Conservation (phyloP, 352 stramenopile genomes). For the Halophytophthora polymorphica region DNA sequence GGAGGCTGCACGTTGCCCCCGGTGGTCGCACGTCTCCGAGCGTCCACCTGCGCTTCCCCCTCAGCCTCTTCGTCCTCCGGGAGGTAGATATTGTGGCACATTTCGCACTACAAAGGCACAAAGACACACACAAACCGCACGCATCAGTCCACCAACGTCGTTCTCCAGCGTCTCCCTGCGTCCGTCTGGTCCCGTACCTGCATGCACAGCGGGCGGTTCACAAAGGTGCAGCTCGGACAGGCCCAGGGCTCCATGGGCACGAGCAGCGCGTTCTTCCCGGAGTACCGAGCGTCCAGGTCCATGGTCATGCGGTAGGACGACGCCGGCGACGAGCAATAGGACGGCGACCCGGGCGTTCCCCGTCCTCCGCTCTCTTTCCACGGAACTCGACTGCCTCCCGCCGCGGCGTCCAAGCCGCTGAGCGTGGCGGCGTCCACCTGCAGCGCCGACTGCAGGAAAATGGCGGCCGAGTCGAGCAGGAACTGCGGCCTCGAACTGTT, state of each 20-base stretch:
- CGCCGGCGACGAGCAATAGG: constrained; percentile 25
- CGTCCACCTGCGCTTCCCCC: constrained; percentile 10
- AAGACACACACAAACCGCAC: constrained; percentile 7
- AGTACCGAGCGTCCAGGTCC: constrained; percentile 54
- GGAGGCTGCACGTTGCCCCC: constrained; percentile 8
- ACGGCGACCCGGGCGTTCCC: constrained; percentile 34
- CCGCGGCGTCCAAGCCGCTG: constrained; percentile 14
- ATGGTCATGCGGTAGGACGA: constrained; percentile 48
- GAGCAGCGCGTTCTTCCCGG: constrained; percentile 33
- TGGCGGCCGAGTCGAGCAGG: constrained; percentile 93
- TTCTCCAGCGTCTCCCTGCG: not conserved
- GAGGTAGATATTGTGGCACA: constrained; percentile 45
- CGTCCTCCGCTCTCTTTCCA: constrained; percentile 27
- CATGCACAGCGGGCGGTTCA: constrained; percentile 52
- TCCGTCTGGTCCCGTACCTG: constrained; percentile 36
- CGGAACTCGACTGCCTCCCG: constrained; percentile 33
- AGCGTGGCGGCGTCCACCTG: constrained; percentile 63
- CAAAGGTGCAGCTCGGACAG: constrained; percentile 61
- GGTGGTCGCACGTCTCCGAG: constrained; percentile 24
- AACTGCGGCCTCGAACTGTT: constrained; percentile 95
- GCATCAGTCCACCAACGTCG: constrained; percentile 3
- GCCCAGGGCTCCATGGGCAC: constrained; percentile 51
- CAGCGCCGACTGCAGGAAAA: constrained; percentile 95
- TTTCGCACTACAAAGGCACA: constrained; percentile 32
- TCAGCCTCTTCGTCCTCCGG: constrained; percentile 25